A percentile compares a stretch with the other conserved stretches of the same genome.
These are phyloP conservation scores for Ploettnerulaceae sp. DNA, from an alignment of 2,329 filamentous ascomycete genomes.

Conservation along the genomic window DNA sequence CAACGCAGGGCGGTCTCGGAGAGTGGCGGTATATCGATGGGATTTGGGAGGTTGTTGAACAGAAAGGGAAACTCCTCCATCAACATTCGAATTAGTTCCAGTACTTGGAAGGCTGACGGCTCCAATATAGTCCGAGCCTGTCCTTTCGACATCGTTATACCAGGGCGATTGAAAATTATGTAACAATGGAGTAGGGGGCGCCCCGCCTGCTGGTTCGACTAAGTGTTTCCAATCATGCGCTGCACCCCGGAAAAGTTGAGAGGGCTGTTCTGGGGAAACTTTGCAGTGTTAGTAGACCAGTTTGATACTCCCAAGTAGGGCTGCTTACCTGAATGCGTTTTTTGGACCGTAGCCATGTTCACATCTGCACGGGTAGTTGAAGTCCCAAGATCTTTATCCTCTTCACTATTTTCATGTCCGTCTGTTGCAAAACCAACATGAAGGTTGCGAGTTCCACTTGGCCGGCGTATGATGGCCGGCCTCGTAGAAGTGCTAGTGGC, in stretches of 20 bases:
- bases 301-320: too few relatives aligned
- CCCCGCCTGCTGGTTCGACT: conserved; percentile 24
- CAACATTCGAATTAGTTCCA: conserved; percentile 9
- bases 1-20: conserved; percentile 61
- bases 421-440: conserved; percentile 54
- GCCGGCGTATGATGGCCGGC: conserved; percentile 9
- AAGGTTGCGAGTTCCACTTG: conserved; percentile 26
- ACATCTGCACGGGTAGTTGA: too few relatives aligned
- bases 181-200: conserved; percentile 33
- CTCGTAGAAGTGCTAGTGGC: conserved; percentile 3
- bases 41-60: conserved; percentile 1
- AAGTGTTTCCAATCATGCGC: neutral
- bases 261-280: neutral
- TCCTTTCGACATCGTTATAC: conserved; percentile 28
- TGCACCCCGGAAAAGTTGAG: neutral
- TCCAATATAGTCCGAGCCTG: conserved; percentile 16
- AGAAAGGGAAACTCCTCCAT: conserved; percentile 5
- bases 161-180: conserved; percentile 37
- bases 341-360: too few relatives aligned
- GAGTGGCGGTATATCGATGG: conserved; percentile 60
- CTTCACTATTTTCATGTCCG: conserved; percentile 15
- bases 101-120: neutral
- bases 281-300: too few relatives aligned
- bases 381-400: neutral
- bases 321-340: too few relatives aligned